Percentiles rank a stretch among this genome's conserved stretches.
Conservation (phyloP, 1,284 basidiomycete genomes). For the Chondrostereum purpureum region DNA sequence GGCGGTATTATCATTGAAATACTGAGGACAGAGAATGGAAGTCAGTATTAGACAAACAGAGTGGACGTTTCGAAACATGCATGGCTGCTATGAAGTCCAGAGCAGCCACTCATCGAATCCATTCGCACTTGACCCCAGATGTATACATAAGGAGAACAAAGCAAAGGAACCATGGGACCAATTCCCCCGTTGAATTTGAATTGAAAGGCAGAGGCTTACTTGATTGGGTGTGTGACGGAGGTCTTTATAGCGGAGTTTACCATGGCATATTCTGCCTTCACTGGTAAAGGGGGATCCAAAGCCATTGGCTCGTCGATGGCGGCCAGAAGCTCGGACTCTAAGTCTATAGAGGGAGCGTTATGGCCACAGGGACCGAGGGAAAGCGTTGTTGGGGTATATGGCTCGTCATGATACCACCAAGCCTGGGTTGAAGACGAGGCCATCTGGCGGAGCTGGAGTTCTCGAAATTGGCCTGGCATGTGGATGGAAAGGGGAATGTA, state of each 20-base stretch:
- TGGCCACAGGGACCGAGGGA: constrained; percentile 24
- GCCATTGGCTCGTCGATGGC: constrained; percentile 40
- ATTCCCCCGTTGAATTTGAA: too few relatives aligned
- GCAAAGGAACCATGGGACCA: too few relatives aligned
- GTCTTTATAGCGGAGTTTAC: constrained; percentile 49
- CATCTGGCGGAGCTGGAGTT: constrained; percentile 57
- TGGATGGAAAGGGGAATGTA: constrained; percentile 73
- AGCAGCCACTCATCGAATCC: too few relatives aligned
- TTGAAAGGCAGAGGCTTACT: constrained; percentile 37
- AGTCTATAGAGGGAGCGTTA: constrained; percentile 12
- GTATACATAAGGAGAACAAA: too few relatives aligned
- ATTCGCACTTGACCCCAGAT: too few relatives aligned
- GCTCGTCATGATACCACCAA: constrained; percentile 47
- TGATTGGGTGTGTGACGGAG: constrained; percentile 78
- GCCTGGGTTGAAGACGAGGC: constrained; percentile 32
- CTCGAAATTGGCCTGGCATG: constrained; percentile 55
- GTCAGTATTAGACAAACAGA: too few relatives aligned
- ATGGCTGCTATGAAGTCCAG: too few relatives aligned
- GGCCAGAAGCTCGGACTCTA: constrained; percentile 44
- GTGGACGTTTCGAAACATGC: too few relatives aligned
- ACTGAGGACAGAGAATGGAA: constrained; percentile 28
- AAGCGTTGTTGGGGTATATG: constrained; percentile 18
- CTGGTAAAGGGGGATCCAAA: constrained; percentile 15
- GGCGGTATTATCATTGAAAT: constrained; percentile 62
- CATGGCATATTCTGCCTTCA: constrained; percentile 6